Evolutionary conservation across 352 stramenopile species (phyloP), one percentile per base, ranked within the genome.

Genomic region (Globisporangium echinulatum): DNA sequence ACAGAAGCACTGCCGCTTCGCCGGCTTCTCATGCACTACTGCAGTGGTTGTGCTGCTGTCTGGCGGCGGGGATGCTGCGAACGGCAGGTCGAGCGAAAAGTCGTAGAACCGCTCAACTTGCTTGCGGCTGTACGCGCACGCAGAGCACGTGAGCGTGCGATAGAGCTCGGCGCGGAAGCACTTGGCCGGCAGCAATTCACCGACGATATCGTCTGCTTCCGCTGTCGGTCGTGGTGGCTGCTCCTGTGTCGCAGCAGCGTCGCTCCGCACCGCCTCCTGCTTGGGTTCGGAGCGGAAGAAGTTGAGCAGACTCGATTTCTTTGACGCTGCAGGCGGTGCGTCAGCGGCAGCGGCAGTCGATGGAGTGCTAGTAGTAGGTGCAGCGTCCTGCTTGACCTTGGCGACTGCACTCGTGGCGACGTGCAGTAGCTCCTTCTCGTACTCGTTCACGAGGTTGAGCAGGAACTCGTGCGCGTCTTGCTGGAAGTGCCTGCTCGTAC

Each of bases 381-480:
- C 44, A 4, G 50, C 25, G 8, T 68, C 63, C 44, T 61, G 44
- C 19, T 47, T 52, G 15, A 67, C 62, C 49, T 62, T 68, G 25
- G 56, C 50, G 3, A 60, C 37, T 7, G 55, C 58, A n/a, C 55
- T 54, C 42, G 77, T 58, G 7, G 90, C 77, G 8, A 72, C 77
- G 51, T 70, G 37, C 7, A 88, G 63, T 9, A 94, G 70, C 56
- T 96, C 86, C 54, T 87, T 89, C 57, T 96, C 86, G 64, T 90
- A 91, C 50, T 94, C 86, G 5, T 79, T 89, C 52, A 96, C 72
- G 8, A 96, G 46, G 46, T 89, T 88, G 15, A 94, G 70, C 54
- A 96, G 63, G 61, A 96, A 96, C 56, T 96, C 86, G 56, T 96
- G 86, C 2, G 86, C 86, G 49, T 96, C 86, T 69, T 96, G 86